A percentile compares a stretch with the other conserved stretches of the same genome.
phyloP scores from a whole-genome alignment of 768 basidiomycete genomes.

The Lentinus tigrinus region DNA sequence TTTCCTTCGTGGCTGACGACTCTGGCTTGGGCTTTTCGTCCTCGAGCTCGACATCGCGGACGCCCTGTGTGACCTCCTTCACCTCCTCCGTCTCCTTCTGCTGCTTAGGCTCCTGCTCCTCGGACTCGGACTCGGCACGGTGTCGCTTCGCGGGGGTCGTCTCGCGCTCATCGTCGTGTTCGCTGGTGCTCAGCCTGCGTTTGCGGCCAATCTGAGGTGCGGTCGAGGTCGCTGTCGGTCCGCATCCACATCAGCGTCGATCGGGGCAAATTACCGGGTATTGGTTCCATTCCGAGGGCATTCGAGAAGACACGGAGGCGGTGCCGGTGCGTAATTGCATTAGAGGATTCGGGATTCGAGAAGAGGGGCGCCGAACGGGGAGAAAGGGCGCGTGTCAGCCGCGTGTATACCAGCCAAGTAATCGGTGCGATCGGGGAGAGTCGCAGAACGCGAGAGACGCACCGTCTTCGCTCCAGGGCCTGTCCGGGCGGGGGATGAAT shows the following conservation, averaged over 20 bases:
- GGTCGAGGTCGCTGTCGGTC: constrained; percentile 62
- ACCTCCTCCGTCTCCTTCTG: constrained; percentile 44
- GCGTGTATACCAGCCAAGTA: constrained; percentile 4
- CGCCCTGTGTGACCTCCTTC: constrained; percentile 70
- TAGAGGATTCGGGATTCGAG: no score
- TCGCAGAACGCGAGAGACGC: constrained; percentile 29
- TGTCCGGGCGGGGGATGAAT: constrained; percentile 67
- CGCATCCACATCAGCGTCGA: neutral
- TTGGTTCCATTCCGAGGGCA: neutral
- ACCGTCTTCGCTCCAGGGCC: constrained; percentile 80
- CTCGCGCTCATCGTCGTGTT: constrained; percentile 40
- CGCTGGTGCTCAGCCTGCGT: constrained; percentile 56
- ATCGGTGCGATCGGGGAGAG: constrained; percentile 18
- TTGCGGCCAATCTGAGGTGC: constrained; percentile 69
- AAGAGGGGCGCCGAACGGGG: neutral
- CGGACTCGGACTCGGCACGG: constrained; percentile 41
- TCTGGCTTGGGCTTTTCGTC: constrained; percentile 28
- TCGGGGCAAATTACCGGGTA: no score
- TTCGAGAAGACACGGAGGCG: neutral
- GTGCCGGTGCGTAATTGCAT: no score
- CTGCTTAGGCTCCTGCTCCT: constrained; percentile 26
- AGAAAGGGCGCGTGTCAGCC: constrained; percentile 15
- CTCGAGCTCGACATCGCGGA: constrained; percentile 65
- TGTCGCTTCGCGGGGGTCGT: constrained; percentile 39
- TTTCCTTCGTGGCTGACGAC: neutral